Evolutionary conservation across 805 yeast genomes (phyloP), one percentile per base, ranked within the genome.

Genomic region (Metschnikowia borealis): DNA sequence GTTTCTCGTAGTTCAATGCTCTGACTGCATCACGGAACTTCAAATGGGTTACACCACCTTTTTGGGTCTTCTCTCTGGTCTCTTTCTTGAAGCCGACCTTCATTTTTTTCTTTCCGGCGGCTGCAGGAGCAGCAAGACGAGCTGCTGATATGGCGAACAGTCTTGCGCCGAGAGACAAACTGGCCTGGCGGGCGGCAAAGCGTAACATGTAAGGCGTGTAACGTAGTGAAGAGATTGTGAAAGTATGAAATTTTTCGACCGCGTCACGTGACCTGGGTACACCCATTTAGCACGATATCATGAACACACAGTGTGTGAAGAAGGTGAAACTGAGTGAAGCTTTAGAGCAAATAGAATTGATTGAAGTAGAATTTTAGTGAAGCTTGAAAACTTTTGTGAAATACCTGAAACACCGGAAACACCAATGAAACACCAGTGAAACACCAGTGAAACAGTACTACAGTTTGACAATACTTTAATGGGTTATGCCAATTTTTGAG

Each of bases 11-110:
- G 5, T 66, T 64, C 54, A 71, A 59, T 13, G 52, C 51, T 35
- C 68, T 58, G 21, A 71, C 70, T 5, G 75, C 76, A 48, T 71
- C 73, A 44, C 60, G 62, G 56, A 70, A 73, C 39, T 56, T 59
- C 49, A 68, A 62, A 51, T 71, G 77, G 50, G 76, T 71, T 71
- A 70, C 71, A 46, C 76, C 76, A n/a, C 68, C 64, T 55, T 67
- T 69, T 58, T 65, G 70, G 40, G 57, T 60, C 52, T 66, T 67
- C 45, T 53, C 57, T 38, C 48, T 53, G 40, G 38, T 57, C 39
- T 54, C 56, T 46, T 49, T 54, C 43, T 61, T 60, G 49, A 61
- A 59, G 39, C 58, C 56, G 33, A 63, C 59, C 57, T 62, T 63
- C 37, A 58, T 54, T 52, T 63, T 62, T 46, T 51, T 57, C 52